These are phyloP conservation scores for Ramularia collo-cygni DNA, from an alignment of 2,329 filamentous ascomycete species.

Conservation along the genomic window DNA sequence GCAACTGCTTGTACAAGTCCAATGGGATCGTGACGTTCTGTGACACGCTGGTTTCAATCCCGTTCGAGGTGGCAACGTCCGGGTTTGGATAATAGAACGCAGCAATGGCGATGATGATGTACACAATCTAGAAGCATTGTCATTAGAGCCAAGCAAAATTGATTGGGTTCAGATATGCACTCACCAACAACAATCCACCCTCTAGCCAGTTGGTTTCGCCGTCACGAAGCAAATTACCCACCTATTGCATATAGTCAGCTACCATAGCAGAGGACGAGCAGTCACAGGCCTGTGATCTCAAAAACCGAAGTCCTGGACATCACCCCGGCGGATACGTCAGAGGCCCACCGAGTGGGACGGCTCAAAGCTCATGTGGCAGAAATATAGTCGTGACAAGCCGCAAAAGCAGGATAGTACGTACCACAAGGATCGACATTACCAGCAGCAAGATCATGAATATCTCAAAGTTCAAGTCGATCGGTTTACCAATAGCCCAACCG, in stretches of 20 bases:
- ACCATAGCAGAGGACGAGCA: too few species aligned
- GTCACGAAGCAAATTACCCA: constrained; percentile 71
- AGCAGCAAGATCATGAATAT: constrained; percentile 80
- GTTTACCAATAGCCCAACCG: constrained; percentile 62
- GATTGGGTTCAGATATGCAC: neutral
- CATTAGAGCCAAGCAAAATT: neutral
- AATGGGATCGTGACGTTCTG: constrained; percentile 14
- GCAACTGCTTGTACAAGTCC: constrained; percentile 15
- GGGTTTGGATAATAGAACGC: constrained; percentile 57
- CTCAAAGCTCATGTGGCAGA: too few species aligned
- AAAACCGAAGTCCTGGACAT: too few species aligned
- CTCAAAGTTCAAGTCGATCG: constrained; percentile 77
- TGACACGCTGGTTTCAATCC: constrained; percentile 5
- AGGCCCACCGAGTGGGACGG: too few species aligned
- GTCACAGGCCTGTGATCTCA: too few species aligned
- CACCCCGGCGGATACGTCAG: too few species aligned
- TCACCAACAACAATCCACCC: neutral
- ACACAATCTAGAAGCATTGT: constrained; percentile 41
- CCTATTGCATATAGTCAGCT: too few species aligned
- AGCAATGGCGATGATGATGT: constrained; percentile 55
- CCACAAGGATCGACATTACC: constrained; percentile 65
- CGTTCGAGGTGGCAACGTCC: constrained; percentile 16
- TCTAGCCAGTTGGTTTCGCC: constrained; percentile 88
- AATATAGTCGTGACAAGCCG: too few species aligned
- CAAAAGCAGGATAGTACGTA: constrained; percentile 1